Conservation (phyloP, 306 rosid genomes). For the Quillaja saponaria region DNA sequence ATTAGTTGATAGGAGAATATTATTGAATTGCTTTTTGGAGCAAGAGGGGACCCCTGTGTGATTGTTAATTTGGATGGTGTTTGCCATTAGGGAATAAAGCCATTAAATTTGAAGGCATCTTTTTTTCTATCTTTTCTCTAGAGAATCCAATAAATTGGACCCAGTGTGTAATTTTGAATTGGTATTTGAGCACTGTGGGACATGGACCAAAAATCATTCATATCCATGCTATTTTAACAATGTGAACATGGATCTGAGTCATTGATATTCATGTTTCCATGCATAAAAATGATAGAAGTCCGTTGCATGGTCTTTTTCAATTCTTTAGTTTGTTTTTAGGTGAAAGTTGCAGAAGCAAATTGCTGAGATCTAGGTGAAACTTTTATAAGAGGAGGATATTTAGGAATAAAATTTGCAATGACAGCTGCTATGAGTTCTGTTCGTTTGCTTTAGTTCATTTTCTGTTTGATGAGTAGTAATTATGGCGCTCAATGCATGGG, state of each 20-base stretch:
- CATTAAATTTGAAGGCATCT: conserved; percentile 38
- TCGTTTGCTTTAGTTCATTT: conserved; percentile 13
- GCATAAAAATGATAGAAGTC: conserved; percentile 33
- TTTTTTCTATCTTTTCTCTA: conserved; percentile 35
- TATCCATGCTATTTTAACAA: conserved; percentile 25
- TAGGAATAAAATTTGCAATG: neutral
- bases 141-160: conserved; percentile 61
- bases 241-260: neutral
- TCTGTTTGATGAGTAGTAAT: conserved; percentile 31
- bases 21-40: conserved; percentile 49
- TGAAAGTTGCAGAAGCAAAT: conserved; percentile 30
- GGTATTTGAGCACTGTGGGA: conserved; percentile 52
- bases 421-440: conserved; percentile 8
- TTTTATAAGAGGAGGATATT: conserved; percentile 10
- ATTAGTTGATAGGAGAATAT: conserved; percentile 50
- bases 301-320: conserved; percentile 39
- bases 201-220: conserved; percentile 34
- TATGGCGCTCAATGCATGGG: conserved; percentile 39
- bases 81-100: conserved; percentile 69
- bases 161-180: conserved; percentile 41
- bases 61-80: conserved; percentile 59
- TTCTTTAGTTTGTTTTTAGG: too few species aligned
- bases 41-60: conserved; percentile 60
- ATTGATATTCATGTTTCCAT: conserved; percentile 1
- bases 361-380: conserved; percentile 37